These are phyloP conservation scores for Daedaleopsis nitida DNA, from an alignment of 768 basidiomycete species.

Conservation along the genomic window DNA sequence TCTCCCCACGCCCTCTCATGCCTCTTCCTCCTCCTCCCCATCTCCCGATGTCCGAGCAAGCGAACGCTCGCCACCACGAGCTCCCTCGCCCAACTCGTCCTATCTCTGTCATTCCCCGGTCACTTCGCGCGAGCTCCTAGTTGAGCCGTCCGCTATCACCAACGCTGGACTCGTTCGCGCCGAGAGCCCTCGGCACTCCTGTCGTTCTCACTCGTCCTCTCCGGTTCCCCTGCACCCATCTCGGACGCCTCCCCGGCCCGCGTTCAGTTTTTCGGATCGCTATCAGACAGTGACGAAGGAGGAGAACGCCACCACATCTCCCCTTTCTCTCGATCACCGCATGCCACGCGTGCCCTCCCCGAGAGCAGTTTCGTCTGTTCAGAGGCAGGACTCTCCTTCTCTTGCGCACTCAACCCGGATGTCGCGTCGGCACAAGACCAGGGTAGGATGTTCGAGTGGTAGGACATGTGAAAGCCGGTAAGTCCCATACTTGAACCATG, in stretches of 20 bases:
- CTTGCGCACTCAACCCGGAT: background rate
- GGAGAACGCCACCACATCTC: background rate
- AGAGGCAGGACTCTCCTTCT: background rate
- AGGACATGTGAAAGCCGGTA: constrained; percentile 1
- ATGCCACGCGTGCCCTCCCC: background rate
- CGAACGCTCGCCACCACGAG: background rate
- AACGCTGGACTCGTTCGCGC: constrained; percentile 19
- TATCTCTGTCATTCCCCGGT: constrained; percentile 6
- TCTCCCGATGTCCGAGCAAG: background rate
- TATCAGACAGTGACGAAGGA: background rate
- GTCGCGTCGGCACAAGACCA: background rate
- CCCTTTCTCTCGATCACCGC: background rate
- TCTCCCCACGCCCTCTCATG: background rate
- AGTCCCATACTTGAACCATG: background rate
- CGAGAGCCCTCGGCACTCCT: constrained; percentile 11
- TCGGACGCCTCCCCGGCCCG: background rate
- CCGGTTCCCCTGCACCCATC: background rate
- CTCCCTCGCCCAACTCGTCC: constrained; percentile 5
- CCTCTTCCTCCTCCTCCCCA: background rate
- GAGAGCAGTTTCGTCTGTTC: background rate
- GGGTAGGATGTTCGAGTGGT: background rate
- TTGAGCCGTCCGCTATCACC: background rate
- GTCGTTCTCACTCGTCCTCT: constrained; percentile 1
- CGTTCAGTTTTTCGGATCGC: background rate
- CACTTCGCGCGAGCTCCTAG: constrained; percentile 2